A percentile compares a stretch with the other conserved stretches of the same genome.
phyloP scores from a whole-genome alignment of 192 early-diverging fungal species.

The Phycomyces blakesleeanus region DNA sequence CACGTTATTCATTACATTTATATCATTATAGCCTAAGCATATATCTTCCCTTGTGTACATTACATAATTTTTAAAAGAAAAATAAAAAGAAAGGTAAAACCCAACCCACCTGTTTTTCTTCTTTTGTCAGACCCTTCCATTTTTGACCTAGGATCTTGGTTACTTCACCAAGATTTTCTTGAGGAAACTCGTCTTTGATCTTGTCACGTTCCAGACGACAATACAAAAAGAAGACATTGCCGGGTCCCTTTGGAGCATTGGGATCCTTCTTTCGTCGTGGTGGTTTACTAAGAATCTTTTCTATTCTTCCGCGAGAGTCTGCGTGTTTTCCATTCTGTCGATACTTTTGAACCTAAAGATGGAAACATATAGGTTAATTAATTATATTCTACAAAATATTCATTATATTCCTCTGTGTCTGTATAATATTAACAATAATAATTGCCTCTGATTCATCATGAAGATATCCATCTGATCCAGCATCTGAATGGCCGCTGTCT shows the following conservation, averaged over 20 bases:
- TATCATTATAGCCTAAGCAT: too few relatives aligned
- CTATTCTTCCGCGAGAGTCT: constrained; percentile 2
- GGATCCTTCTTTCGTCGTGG: constrained; percentile 36
- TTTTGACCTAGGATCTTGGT: constrained; percentile 38
- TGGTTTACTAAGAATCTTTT: constrained; percentile 17
- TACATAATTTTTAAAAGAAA: too few relatives aligned
- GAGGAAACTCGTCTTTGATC: constrained; percentile 38
- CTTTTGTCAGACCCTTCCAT: constrained; percentile 38
- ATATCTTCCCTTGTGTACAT: too few relatives aligned
- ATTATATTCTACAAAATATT: too few relatives aligned
- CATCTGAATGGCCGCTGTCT: too few relatives aligned
- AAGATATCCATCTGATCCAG: too few relatives aligned
- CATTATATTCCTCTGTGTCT: too few relatives aligned
- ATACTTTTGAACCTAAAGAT: background rate
- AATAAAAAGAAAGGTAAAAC: constrained; percentile 4
- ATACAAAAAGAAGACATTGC: constrained; percentile 41
- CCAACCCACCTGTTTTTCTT: constrained; percentile 34
- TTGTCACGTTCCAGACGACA: constrained; percentile 39
- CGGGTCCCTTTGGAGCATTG: constrained; percentile 41
- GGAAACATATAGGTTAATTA: too few relatives aligned
- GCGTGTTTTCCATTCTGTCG: constrained; percentile 13
- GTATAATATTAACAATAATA: too few relatives aligned
- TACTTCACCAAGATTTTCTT: constrained; percentile 35
- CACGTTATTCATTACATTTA: too few relatives aligned
- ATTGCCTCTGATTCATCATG: too few relatives aligned